These are phyloP conservation scores for Escovopsis sp. DNA, from an alignment of 2,329 filamentous ascomycete genomes.

Conservation along the genomic window DNA sequence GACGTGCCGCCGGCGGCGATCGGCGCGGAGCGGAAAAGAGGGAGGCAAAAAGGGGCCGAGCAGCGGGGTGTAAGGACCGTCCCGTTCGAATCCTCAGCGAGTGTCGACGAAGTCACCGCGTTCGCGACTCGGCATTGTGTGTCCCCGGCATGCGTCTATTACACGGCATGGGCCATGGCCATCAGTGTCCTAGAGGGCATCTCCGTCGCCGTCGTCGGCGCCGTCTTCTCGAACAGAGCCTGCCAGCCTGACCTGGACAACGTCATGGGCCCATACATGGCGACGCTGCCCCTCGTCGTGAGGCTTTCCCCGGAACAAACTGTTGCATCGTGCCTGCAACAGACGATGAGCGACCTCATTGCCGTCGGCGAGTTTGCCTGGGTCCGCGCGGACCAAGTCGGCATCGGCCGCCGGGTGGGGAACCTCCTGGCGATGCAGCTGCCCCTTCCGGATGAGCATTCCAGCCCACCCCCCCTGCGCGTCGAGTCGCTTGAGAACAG, in stretches of 20 bases:
- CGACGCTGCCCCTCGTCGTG: slow-evolving; percentile 3
- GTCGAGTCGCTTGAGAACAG: slow-evolving; percentile 2
- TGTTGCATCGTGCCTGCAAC: not conserved
- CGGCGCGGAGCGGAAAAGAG: not conserved
- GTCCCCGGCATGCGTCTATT: slow-evolving; percentile 2
- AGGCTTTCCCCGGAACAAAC: not conserved
- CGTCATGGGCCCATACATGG: slow-evolving; percentile 2
- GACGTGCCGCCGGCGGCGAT: not conserved
- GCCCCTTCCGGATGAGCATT: not conserved
- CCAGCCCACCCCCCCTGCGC: not conserved
- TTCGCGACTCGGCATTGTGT: not conserved
- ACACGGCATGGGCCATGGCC: slow-evolving; percentile 5
- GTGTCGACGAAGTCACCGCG: not conserved
- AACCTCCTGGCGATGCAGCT: slow-evolving; percentile 2
- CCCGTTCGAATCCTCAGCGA: not conserved
- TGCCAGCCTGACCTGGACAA: slow-evolving; percentile 1
- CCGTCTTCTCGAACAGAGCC: slow-evolving; percentile 4
- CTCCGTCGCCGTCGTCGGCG: not conserved
- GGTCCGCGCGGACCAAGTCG: slow-evolving; percentile 3
- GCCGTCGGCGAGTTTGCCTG: slow-evolving; percentile 2
- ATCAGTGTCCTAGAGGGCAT: slow-evolving; percentile 1
- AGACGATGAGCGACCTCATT: slow-evolving; percentile 1
- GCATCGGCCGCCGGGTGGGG: not conserved
- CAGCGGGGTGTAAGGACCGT: not conserved
- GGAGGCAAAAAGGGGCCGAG: too few relatives aligned